Evolutionary conservation across 495 filamentous ascomycete genomes (phyloP).

Genomic region (Chaetomium tenue): DNA sequence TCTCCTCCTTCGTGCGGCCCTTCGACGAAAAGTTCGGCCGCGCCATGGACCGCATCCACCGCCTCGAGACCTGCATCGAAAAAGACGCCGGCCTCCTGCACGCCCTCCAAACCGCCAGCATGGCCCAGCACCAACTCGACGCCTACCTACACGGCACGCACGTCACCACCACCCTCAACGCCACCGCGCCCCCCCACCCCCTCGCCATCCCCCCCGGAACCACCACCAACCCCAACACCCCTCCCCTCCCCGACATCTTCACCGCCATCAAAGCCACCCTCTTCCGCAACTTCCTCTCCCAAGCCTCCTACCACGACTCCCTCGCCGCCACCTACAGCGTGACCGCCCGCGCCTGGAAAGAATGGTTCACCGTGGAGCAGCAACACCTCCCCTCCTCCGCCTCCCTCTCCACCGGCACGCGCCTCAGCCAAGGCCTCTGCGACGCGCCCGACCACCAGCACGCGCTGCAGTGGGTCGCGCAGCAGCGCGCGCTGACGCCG

Average conservation of each 20-base stretch:
- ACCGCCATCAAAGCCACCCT: constrained; percentile 23
- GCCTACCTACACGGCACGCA: constrained; percentile 10
- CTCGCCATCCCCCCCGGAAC: neutral
- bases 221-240: neutral
- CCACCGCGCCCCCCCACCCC: neutral
- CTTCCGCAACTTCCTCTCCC: constrained; percentile 17
- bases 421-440: constrained; percentile 22
- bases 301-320: constrained; percentile 22
- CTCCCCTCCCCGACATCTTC: constrained; percentile 14
- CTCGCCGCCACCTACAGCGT: constrained; percentile 25
- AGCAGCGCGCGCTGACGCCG: constrained; percentile 10
- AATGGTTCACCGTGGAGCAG: constrained; percentile 25
- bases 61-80: constrained; percentile 19
- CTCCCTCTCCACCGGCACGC: neutral
- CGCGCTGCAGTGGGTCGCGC: constrained; percentile 24
- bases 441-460: constrained; percentile 28
- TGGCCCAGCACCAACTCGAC: constrained; percentile 17
- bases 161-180: neutral
- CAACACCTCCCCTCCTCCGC: constrained; percentile 19
- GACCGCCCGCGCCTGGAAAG: constrained; percentile 22
- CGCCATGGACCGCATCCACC: constrained; percentile 20
- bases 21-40: constrained; percentile 22
- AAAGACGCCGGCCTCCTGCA: constrained; percentile 22
- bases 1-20: constrained; percentile 11
- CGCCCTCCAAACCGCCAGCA: constrained; percentile 8